These are phyloP conservation scores for Benincasa hispida DNA, from an alignment of 306 rosid species.

Conservation along the genomic window DNA sequence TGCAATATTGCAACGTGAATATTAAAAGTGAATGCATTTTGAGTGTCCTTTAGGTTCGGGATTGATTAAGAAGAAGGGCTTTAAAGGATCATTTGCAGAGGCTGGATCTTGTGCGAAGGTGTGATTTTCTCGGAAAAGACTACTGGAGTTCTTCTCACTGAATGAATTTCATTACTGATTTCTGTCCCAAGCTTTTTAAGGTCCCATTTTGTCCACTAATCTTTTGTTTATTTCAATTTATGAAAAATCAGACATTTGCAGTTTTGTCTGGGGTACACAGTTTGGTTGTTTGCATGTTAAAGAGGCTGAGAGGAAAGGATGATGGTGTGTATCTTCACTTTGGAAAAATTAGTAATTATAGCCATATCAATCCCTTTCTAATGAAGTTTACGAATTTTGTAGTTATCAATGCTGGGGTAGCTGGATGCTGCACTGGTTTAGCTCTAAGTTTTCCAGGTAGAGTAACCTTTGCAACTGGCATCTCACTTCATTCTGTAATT, in stretches of 20 bases:
- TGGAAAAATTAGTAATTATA: not conserved
- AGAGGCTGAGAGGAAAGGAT: slow-evolving; percentile 88
- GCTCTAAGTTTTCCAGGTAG: slow-evolving; percentile 97
- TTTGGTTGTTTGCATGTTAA: slow-evolving; percentile 87
- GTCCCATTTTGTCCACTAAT: not conserved
- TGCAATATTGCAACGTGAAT: not conserved
- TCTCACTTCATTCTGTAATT: not conserved
- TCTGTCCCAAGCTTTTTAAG: not conserved
- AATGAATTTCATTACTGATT: not conserved
- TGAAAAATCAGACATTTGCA: slow-evolving; percentile 76
- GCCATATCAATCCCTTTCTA: not conserved
- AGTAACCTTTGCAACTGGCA: not conserved
- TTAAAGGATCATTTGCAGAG: slow-evolving; percentile 79
- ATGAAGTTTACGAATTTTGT: slow-evolving; percentile 15
- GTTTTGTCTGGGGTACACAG: slow-evolving; percentile 98
- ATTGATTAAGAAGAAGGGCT: slow-evolving; percentile 75
- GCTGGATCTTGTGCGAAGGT: slow-evolving; percentile 92
- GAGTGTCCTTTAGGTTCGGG: slow-evolving; percentile 62
- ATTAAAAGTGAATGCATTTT: not conserved
- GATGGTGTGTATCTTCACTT: slow-evolving; percentile 41
- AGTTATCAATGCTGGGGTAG: slow-evolving; percentile 94
- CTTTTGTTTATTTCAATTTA: not conserved
- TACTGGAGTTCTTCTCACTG: not conserved
- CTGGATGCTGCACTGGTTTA: slow-evolving; percentile 98
- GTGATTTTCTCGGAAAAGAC: not conserved